Evolutionary conservation across 2,329 filamentous ascomycete genomes (phyloP), one percentile per base, ranked within the genome.

Genomic region (Arthrocladium fulminans): DNA sequence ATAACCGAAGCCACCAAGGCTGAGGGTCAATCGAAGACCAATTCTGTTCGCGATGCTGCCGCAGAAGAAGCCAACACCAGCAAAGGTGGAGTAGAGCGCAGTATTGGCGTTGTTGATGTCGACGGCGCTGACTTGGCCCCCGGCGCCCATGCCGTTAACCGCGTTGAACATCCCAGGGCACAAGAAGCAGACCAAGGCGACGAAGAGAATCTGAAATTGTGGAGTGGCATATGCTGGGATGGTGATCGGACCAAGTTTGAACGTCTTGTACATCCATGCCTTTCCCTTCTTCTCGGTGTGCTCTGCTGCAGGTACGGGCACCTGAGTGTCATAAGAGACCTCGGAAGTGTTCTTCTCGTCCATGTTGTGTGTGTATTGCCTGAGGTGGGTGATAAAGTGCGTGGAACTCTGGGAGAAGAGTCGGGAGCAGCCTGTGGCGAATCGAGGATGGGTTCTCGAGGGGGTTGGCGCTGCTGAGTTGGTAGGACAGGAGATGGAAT

Each of bases 81-180:
- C 74, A 60, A 84, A 84, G 32, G 79, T 81, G 47, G 76, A 75
- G 67, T 85, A 86, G 44, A 88, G 67, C 19, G 83, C 84, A 3
- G 79, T 81, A 63, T 79, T 83, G 59, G 83, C 79, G 57, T 83
- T 76, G 63, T 84, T 83, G 57, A 77, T 73, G 49, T 76, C 80
- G 20, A 70, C 73, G 7, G 67, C 54, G 60, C 80, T 69, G 53
- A 79, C 62, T 58, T 77, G 76, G 41, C 80, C 82, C 62, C 72
- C 81, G 50, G 80, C 82, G 50, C 82, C 82, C 29, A 85, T 69
- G 51, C 82, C 81, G 51, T 69, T 70, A 50, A 85, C 68, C 17
- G 82, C 80, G 60, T 85, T 85, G 71, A 78, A 85, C 80, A 85
- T 84, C 58, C 82, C 82, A 0, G 82, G 82, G 61, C 82, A 86